Evolutionary conservation across 805 yeast genomes (phyloP), one percentile per base, ranked within the genome.

Genomic region (Kodamaea leandrae): DNA sequence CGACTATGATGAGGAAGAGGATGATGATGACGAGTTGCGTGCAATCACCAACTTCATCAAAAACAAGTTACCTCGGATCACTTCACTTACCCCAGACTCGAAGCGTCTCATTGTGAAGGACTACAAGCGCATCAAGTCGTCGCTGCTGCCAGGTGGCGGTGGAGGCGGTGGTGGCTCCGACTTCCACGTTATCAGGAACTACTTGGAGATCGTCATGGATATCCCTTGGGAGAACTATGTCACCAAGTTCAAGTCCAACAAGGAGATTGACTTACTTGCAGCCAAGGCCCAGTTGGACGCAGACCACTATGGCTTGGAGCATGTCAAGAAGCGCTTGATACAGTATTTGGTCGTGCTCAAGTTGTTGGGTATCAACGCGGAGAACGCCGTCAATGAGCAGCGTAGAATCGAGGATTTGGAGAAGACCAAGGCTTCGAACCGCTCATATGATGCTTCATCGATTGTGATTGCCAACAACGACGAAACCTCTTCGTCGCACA

Each of bases 291-390:
- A 65, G 43, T 54, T 69, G 30, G 74, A 69, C 42, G 57, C 53
- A 10, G 75, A 69, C 48, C 75, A 69, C 48, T 61, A 65, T 44
- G 75, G 74, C 1, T 57, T 69, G 41, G 69, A 69, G 36, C 60
- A 61, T 41, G 91, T 84, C 34, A 88, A 88, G 59, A 80, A 75
- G 49, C 69, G 96, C 36, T 71, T 88, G 27, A 57, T 88, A 16
- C 95, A 88, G 58, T 86, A 87, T 57, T 66, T 88, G 21, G 88
- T 93, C 4, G 89, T 88, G 4, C 63, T 86, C 47, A 83, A 84
- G 46, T 69, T 89, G 30, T 54, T 69, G 46, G 73, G 71, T 2
- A 54, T 61, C 13, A 66, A 64, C 45, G 70, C 71, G 1, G 70
- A 64, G 13, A 43, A 29, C 18, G 32, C 41, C 14, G 27, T 40